Evolutionary conservation across 1,284 basidiomycete genomes (phyloP).

Genomic region (Sanghuangporus baumii): DNA sequence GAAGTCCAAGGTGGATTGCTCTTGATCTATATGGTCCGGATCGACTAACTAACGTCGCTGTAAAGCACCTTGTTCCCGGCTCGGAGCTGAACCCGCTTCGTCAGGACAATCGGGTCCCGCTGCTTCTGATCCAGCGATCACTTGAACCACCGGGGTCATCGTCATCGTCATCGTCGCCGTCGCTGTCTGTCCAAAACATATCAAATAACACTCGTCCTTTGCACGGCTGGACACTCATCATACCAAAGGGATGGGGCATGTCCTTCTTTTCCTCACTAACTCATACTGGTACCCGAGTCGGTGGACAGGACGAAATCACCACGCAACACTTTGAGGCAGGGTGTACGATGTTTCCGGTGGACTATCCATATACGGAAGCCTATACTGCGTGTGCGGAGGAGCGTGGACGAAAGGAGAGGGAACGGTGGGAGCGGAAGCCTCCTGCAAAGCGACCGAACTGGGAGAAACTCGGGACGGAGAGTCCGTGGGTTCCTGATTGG

Average conservation of each 20-base stretch:
- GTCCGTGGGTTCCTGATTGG: slow-evolving; percentile 79
- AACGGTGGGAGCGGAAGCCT: slow-evolving; percentile 74
- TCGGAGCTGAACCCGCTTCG: slow-evolving; percentile 56
- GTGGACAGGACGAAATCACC: slow-evolving; percentile 72
- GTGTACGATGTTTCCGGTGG: slow-evolving; percentile 70
- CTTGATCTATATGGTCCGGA: neutral
- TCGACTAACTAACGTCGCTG: slow-evolving; percentile 1
- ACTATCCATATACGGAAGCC: slow-evolving; percentile 58
- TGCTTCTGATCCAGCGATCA: slow-evolving; percentile 78
- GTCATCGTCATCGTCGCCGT: slow-evolving; percentile 7
- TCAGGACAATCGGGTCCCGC: slow-evolving; percentile 76
- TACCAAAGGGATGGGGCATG: slow-evolving; percentile 87
- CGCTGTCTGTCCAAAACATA: neutral
- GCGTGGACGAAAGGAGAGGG: slow-evolving; percentile 46
- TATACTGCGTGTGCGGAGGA: slow-evolving; percentile 45
- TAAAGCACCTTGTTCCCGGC: slow-evolving; percentile 72
- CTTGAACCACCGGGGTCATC: slow-evolving; percentile 37
- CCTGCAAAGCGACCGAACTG: slow-evolving; percentile 80
- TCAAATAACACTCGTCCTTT: slow-evolving; percentile 34
- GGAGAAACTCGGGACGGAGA: slow-evolving; percentile 55
- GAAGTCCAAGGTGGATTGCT: slow-evolving; percentile 51
- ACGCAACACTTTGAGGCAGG: slow-evolving; percentile 80
- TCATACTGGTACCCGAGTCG: slow-evolving; percentile 76
- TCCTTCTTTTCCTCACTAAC: slow-evolving; percentile 78
- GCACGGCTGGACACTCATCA: slow-evolving; percentile 80